phyloP scores from a whole-genome alignment of 1,139 yeast species.

The Pichia sp. region DNA sequence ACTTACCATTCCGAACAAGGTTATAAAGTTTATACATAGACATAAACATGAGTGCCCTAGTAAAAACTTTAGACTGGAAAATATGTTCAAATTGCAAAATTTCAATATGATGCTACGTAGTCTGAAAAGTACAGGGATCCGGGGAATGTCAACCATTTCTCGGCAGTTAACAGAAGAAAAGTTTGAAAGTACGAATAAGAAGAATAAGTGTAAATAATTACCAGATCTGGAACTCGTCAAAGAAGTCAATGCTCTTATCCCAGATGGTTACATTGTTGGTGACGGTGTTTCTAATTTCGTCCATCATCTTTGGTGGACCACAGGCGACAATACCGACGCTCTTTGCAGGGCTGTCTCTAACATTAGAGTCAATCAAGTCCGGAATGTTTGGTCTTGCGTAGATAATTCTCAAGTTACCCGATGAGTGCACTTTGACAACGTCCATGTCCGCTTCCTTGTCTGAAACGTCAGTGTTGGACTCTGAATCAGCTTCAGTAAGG shows the following conservation, averaged over 20 bases:
- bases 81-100: too few relatives aligned
- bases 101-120: too few relatives aligned
- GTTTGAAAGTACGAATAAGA: too few relatives aligned
- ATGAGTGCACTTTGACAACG: too few relatives aligned
- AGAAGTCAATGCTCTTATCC: constrained; percentile 19
- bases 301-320: constrained; percentile 41
- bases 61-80: too few relatives aligned
- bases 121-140: too few relatives aligned
- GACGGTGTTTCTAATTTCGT: constrained; percentile 24
- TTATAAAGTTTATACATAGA: too few relatives aligned
- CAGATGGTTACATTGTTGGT: constrained; percentile 10
- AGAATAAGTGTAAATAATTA: too few relatives aligned
- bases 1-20: too few relatives aligned
- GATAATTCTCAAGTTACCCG: constrained; percentile 17
- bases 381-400: constrained; percentile 39
- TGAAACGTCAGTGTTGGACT: constrained; percentile 1
- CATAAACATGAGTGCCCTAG: too few relatives aligned
- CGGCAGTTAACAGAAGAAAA: too few relatives aligned
- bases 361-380: constrained; percentile 28
- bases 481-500: not conserved
- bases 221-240: constrained; percentile 22
- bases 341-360: constrained; percentile 28
- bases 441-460: constrained; percentile 3
- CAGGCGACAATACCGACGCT: constrained; percentile 36
- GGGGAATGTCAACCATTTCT: too few relatives aligned